Base-by-base conservation (phyloP, 208 protist genomes). In the Crithidia bombi region DNA sequence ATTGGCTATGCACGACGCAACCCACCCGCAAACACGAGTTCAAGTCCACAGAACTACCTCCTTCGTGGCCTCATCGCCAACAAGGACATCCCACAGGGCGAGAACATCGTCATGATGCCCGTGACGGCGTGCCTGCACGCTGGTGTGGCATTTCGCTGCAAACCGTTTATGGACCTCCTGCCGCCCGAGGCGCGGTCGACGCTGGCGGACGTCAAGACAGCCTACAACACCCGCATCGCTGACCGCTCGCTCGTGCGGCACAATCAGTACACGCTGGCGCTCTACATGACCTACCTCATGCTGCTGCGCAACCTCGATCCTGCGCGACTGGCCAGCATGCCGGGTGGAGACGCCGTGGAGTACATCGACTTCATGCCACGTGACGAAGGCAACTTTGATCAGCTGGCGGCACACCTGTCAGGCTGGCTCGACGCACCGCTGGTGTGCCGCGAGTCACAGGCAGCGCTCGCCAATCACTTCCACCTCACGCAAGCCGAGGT, bases 361-460 rank as follows among this genome's bases (percentile, higher is more conserved):
- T 92, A 92, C 64, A 54, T 94, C 15, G 63, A 92, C 52, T 94
- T 92, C 59, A 70, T 94, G 67, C 89, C 89, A n/a, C 83, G 89
- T 43, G 82, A 49, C 33, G 89, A 94, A 58, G 89, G 84, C 1
- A 74, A 94, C 65, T 94, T 94, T 79, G 83, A 86, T 61, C 75
- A 84, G 57, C 78, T 94, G 30, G 69, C 78, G 7, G 73, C 63
- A 33, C 83, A 91, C 69, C 76, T 94, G 32, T 75, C 69, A 17
- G 78, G 85, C 7, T 83, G 79, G 77, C 75, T 94, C 2, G 85
- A 92, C 50, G 72, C 66, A 5, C 65, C 82, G 19, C 78, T 76
- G 59, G 79, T 90, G 56, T 87, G 83, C 56, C 76, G 82, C n/a
- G 56, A 51, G 9, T 65, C 78, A 21, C 82, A 91, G 67, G 44